Evolutionary conservation across 2,329 filamentous ascomycete species (phyloP).

Genomic region (Drechslera avenae): DNA sequence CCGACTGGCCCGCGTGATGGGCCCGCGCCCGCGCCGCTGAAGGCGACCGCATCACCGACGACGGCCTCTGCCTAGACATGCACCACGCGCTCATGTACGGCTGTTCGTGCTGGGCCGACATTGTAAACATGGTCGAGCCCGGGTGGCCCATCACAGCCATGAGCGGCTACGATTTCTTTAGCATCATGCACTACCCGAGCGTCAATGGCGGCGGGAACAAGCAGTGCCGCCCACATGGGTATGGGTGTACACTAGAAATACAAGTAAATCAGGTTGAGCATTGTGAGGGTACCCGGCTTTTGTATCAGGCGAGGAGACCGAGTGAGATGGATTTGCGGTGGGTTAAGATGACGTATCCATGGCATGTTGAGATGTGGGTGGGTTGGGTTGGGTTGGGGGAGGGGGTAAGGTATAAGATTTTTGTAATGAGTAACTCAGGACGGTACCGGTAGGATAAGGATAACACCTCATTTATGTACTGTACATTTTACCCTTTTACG

Average conservation of each 20-base stretch:
- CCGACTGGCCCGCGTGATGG: neutral
- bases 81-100: neutral
- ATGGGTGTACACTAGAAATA: neutral
- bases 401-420: neutral
- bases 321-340: constrained; percentile 3
- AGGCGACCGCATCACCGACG: neutral
- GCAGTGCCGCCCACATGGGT: neutral
- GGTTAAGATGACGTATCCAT: constrained; percentile 1
- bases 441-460: too few relatives aligned
- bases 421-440: too few relatives aligned
- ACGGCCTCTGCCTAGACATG: neutral
- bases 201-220: neutral
- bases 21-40: neutral
- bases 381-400: neutral
- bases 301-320: constrained; percentile 4
- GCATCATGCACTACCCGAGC: constrained; percentile 8
- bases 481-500: too few relatives aligned
- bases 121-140: neutral
- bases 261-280: neutral
- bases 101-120: neutral
- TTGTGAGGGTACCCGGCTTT: neutral
- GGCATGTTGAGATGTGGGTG: neutral
- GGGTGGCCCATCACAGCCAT: neutral
- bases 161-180: neutral
- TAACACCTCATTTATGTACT: too few relatives aligned